Evolutionary conservation across 1,139 yeast species (phyloP), one percentile per base, ranked within the genome.

Genomic region (Yamadazyma mexicana): DNA sequence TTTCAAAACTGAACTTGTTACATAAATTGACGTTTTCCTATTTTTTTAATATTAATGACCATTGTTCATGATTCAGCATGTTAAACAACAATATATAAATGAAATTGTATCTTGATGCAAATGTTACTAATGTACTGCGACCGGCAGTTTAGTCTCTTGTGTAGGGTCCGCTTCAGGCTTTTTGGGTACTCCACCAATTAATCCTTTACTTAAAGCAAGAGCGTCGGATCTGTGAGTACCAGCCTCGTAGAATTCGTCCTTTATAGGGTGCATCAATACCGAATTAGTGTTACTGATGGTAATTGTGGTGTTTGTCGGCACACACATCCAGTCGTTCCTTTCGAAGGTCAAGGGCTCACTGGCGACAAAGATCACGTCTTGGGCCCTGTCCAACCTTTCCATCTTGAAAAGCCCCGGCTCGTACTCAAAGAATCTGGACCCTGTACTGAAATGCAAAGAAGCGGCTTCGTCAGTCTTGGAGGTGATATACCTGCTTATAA

Each of bases 291-390:
- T 83, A 47, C 83, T 83, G 44, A 92, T 83, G 1, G 96, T 86
- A n/a, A 92, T 61, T 3, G 84, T 66, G 2, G 97, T 85, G 60
- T 92, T 92, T 3, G 98, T 85, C 2, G 98, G 98, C 1, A 92
- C 95, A 14, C 96, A 84, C 43, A 92, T 86, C 98, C 98, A 92
- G 64, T 92, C 98, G 30, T 92, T 92, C 42, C 98, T 70, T 65
- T 92, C 98, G 62, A 92, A 92, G 0, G 98, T 92, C 43, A 92
- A 71, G 0, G 98, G 98, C 57, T 92, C 98, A 26, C 95, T 84
- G 2, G 98, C 96, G 33, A 92, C 88, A 81, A 92, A 86, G n/a
- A 92, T 84, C 27, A 92, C 92, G 60, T 88, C 92, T 59, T 91
- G 98, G 7, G 94, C 87, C 38, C 97, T 73, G 60, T 91, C 95